Percentiles rank a stretch among this genome's conserved stretches.
These are phyloP conservation scores for Trichoderma sp. DNA, from an alignment of 2,329 filamentous ascomycete species.

Conservation along the genomic window DNA sequence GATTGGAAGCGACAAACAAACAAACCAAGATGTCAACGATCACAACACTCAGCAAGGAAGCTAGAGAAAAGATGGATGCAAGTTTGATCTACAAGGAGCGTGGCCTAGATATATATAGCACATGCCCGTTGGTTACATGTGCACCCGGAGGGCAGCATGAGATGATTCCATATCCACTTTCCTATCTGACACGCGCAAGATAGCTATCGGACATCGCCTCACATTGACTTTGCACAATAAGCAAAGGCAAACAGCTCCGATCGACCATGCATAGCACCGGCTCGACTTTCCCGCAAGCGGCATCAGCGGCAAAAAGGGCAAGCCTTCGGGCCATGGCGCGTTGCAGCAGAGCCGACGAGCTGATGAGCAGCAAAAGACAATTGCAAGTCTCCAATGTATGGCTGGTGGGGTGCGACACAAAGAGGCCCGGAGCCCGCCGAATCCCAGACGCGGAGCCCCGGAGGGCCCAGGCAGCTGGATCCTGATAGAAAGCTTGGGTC, in stretches of 20 bases:
- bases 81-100: not conserved
- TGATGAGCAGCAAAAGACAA: not conserved
- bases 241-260: not conserved
- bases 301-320: constrained; percentile 13
- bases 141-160: not conserved
- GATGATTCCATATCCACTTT: not conserved
- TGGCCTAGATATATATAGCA: not conserved
- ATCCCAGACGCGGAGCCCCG: constrained; percentile 25
- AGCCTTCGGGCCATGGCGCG: not conserved
- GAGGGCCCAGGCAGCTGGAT: not conserved
- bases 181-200: not conserved
- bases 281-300: constrained; percentile 5
- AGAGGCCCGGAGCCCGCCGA: constrained; percentile 32
- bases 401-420: constrained; percentile 1
- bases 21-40: not conserved
- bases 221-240: not conserved
- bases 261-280: constrained; percentile 1
- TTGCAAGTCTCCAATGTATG: not conserved
- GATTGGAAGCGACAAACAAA: not conserved
- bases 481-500: not conserved
- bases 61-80: not conserved
- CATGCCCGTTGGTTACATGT: not conserved
- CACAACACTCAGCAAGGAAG: not conserved
- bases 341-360: not conserved
- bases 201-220: constrained; percentile 15